Evolutionary conservation across 495 filamentous ascomycete species (phyloP).

Genomic region (Apodospora peruviana): DNA sequence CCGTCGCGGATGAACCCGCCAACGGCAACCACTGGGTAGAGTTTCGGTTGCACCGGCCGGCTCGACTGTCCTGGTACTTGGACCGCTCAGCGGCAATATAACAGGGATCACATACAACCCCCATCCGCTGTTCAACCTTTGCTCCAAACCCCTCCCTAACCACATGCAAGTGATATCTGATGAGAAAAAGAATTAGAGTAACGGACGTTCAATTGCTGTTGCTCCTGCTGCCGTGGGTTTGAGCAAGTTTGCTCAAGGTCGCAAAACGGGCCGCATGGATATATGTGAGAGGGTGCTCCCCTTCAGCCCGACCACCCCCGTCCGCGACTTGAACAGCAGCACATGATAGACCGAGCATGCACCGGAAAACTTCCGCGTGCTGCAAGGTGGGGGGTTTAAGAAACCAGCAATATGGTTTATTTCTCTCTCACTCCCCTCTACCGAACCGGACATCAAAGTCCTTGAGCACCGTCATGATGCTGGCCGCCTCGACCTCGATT

Average conservation of each 20-base stretch:
- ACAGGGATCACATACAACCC: no score
- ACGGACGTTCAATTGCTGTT: neutral
- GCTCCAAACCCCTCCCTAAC: no score
- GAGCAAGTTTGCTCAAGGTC: slow-evolving; percentile 13
- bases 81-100: no score
- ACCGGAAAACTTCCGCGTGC: slow-evolving; percentile 13
- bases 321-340: slow-evolving; percentile 2
- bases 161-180: slow-evolving; percentile 18
- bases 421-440: slow-evolving; percentile 18
- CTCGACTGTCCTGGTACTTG: no score
- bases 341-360: slow-evolving; percentile 20
- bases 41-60: no score
- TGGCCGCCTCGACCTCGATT: slow-evolving; percentile 78
- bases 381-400: neutral
- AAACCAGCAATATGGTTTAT: neutral
- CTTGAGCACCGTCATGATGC: slow-evolving; percentile 79
- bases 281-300: slow-evolving; percentile 3
- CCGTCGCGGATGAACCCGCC: no score
- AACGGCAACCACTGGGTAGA: no score
- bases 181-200: no score
- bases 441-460: slow-evolving; percentile 79
- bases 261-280: slow-evolving; percentile 27
- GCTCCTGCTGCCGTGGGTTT: neutral
- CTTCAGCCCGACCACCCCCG: neutral
- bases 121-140: no score